phyloP scores from a whole-genome alignment of 441 rosid genomes.

The Arabidopsis lyrata region DNA sequence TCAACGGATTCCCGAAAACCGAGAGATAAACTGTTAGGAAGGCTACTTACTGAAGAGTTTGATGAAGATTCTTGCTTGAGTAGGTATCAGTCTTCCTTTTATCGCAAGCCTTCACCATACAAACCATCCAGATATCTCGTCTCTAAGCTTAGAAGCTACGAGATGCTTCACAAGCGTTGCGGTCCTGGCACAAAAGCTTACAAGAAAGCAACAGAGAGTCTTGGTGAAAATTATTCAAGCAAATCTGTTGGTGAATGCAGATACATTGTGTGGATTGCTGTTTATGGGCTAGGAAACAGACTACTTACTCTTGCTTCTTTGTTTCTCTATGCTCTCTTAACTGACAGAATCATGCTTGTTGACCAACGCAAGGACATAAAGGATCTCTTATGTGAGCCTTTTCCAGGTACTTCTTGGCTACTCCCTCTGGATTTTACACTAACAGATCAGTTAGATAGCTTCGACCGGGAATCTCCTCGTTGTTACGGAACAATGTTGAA shows the following conservation, averaged over 20 bases:
- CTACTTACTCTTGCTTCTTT: slow-evolving; percentile 59
- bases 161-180: slow-evolving; percentile 1
- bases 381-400: slow-evolving; percentile 77
- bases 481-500: slow-evolving; percentile 66
- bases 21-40: slow-evolving; percentile 48
- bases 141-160: slow-evolving; percentile 33
- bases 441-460: slow-evolving; percentile 40
- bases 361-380: slow-evolving; percentile 61
- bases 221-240: slow-evolving; percentile 35
- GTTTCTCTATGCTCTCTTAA: slow-evolving; percentile 73
- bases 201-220: slow-evolving; percentile 48
- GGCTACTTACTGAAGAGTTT: slow-evolving; percentile 50
- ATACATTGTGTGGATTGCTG: slow-evolving; percentile 66
- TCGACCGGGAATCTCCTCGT: slow-evolving; percentile 44
- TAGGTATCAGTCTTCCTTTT: slow-evolving; percentile 47
- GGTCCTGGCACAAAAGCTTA: slow-evolving; percentile 39
- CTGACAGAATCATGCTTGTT: slow-evolving; percentile 64
- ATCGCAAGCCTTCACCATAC: slow-evolving; percentile 45
- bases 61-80: slow-evolving; percentile 56
- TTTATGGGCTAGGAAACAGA: slow-evolving; percentile 74
- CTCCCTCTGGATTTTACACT: slow-evolving; percentile 63
- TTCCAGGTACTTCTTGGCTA: slow-evolving; percentile 62
- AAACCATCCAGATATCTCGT: slow-evolving; percentile 57
- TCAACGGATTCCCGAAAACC: slow-evolving; percentile 9
- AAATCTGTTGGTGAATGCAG: slow-evolving; percentile 48